Evolutionary conservation across 108 stramenopile species (phyloP).

Genomic region (Fistulifera solaris): DNA sequence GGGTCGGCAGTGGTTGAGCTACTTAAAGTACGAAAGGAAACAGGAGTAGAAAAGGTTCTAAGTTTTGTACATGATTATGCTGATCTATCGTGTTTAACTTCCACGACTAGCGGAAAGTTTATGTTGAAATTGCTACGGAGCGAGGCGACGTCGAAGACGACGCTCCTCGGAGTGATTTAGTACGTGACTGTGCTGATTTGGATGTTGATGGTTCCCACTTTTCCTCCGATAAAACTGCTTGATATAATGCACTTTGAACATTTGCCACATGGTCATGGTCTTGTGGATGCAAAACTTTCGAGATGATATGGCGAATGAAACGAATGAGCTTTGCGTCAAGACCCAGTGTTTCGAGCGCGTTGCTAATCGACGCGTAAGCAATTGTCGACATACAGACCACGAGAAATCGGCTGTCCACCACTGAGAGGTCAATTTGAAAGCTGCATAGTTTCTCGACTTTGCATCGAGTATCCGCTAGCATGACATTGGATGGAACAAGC

Average conservation of each 20-base stretch:
- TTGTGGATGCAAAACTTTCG: background rate
- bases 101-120: no score
- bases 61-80: no score
- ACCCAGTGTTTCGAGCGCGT: constrained; percentile 24
- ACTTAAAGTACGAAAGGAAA: no score
- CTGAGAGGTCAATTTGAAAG: constrained; percentile 28
- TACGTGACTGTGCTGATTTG: no score
- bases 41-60: no score
- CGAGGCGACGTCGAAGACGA: no score
- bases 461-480: constrained; percentile 2
- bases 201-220: no score
- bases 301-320: background rate
- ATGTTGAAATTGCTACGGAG: no score
- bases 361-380: constrained; percentile 29
- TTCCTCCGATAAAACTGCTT: background rate
- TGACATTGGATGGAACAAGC: constrained; percentile 3
- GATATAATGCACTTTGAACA: constrained; percentile 3
- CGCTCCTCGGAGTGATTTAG: no score
- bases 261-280: background rate
- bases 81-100: no score
- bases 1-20: no score
- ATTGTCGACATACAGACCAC: constrained; percentile 18
- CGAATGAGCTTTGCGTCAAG: background rate
- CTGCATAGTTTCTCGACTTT: constrained; percentile 15
- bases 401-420: constrained; percentile 24